phyloP scores from a whole-genome alignment of 108 stramenopile species.

The Skeletonema marinoi region DNA sequence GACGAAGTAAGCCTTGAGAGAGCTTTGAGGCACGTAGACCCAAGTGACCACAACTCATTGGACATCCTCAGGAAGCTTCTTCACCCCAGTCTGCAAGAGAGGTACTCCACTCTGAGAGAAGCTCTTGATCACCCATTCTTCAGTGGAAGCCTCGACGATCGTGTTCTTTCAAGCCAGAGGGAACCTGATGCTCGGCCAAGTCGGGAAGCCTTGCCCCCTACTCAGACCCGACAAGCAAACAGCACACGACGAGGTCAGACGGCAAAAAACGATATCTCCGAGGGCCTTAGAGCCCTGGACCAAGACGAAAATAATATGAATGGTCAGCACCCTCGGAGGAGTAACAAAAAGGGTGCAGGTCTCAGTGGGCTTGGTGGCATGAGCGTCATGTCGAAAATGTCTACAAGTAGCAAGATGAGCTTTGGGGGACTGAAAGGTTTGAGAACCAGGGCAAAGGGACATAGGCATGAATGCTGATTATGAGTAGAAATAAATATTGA shows the following conservation, averaged over 20 bases:
- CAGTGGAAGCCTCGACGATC: slow-evolving; percentile 37
- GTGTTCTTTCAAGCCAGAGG: slow-evolving; percentile 8
- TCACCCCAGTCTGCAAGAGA: slow-evolving; percentile 71
- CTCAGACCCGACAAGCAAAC: not conserved
- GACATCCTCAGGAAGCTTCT: slow-evolving; percentile 67
- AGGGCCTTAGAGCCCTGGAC: slow-evolving; percentile 32
- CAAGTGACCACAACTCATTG: slow-evolving; percentile 46
- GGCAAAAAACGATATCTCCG: slow-evolving; percentile 48
- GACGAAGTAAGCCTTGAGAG: slow-evolving; percentile 72
- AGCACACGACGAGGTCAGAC: not conserved
- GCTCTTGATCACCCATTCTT: slow-evolving; percentile 86
- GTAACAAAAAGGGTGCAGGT: not conserved
- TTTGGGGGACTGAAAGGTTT: not conserved
- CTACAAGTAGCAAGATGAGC: not conserved
- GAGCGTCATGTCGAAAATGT: not conserved
- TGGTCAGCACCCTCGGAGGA: not conserved
- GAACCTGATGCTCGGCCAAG: slow-evolving; percentile 12
- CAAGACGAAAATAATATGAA: slow-evolving; percentile 25
- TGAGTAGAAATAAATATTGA: too few species aligned
- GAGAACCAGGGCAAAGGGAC: not conserved
- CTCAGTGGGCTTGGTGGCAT: not conserved
- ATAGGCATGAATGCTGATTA: too few species aligned
- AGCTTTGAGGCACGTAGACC: slow-evolving; percentile 65
- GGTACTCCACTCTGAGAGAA: slow-evolving; percentile 63
- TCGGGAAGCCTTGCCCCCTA: slow-evolving; percentile 2